Conservation (phyloP, 306 rosid species). For the Lathyrus oleraceus region DNA sequence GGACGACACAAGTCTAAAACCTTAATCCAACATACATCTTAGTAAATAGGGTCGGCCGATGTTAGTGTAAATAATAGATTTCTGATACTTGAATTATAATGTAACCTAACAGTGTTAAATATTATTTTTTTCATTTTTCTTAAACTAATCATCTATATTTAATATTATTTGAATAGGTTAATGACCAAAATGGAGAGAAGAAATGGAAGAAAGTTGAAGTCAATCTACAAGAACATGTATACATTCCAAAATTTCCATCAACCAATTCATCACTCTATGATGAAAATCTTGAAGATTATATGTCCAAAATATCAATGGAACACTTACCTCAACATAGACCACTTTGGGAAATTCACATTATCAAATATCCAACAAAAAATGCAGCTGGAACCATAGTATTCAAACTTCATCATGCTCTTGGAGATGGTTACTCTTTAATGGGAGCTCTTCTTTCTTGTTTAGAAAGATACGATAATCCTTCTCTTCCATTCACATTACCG, state of each 20-base stretch:
- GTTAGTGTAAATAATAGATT: too few species aligned
- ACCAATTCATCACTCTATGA: conserved; percentile 38
- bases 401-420: conserved; percentile 60
- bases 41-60: too few species aligned
- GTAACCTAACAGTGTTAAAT: too few species aligned
- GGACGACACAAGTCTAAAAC: too few species aligned
- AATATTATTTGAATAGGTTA: conserved; percentile 27
- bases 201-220: conserved; percentile 57
- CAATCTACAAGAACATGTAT: conserved; percentile 44
- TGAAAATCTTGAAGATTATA: conserved; percentile 41
- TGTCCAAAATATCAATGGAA: conserved; percentile 39
- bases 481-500: conserved; percentile 58
- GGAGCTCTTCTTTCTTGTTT: conserved; percentile 58
- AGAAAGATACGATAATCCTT: conserved; percentile 45
- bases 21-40: too few species aligned
- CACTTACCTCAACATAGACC: conserved; percentile 42
- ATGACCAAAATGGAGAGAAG: conserved; percentile 35
- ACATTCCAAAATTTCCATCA: conserved; percentile 31
- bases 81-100: too few species aligned
- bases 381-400: conserved; percentile 41
- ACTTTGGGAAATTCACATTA: conserved; percentile 54
- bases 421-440: conserved; percentile 64
- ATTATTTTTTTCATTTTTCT: not conserved
- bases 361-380: conserved; percentile 50
- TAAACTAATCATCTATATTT: not conserved